Conservation (phyloP, 176 grass and related monocot species). For the Carex scoparia region DNA sequence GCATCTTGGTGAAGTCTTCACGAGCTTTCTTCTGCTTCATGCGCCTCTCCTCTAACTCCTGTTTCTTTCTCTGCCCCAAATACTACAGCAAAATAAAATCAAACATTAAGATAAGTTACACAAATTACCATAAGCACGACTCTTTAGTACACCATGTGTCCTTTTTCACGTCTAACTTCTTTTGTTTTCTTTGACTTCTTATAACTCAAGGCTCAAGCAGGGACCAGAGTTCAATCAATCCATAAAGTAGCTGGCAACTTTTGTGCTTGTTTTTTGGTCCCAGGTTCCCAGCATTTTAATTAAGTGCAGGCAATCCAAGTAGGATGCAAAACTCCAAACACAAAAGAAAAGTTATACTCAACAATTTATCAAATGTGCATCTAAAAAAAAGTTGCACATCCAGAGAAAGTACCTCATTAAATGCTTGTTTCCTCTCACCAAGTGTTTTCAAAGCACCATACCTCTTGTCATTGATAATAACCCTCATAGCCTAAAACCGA, state of each 20-base stretch:
- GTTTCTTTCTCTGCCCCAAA: conserved; percentile 88
- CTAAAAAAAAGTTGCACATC: background rate
- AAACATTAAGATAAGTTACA: background rate
- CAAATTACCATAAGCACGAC: background rate
- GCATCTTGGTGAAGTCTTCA: conserved; percentile 80
- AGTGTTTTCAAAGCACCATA: conserved; percentile 88
- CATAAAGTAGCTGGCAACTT: background rate
- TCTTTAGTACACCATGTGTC: background rate
- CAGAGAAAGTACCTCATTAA: conserved; percentile 66
- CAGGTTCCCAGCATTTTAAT: background rate
- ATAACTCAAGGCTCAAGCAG: background rate
- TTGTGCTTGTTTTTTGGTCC: no score
- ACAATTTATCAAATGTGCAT: background rate
- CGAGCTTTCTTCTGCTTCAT: conserved; percentile 89
- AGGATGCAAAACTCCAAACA: background rate
- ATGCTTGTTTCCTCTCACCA: conserved; percentile 98
- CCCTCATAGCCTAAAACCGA: conserved; percentile 77
- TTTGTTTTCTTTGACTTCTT: background rate
- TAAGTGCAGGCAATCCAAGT: background rate
- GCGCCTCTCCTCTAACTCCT: conserved; percentile 75
- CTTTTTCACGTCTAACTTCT: background rate
- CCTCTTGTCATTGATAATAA: conserved; percentile 92
- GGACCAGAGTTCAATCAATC: background rate
- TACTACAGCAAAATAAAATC: conserved; percentile 47
- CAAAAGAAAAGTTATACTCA: background rate